phyloP scores from a whole-genome alignment of 495 filamentous ascomycete genomes.

The Extremus antarcticus region DNA sequence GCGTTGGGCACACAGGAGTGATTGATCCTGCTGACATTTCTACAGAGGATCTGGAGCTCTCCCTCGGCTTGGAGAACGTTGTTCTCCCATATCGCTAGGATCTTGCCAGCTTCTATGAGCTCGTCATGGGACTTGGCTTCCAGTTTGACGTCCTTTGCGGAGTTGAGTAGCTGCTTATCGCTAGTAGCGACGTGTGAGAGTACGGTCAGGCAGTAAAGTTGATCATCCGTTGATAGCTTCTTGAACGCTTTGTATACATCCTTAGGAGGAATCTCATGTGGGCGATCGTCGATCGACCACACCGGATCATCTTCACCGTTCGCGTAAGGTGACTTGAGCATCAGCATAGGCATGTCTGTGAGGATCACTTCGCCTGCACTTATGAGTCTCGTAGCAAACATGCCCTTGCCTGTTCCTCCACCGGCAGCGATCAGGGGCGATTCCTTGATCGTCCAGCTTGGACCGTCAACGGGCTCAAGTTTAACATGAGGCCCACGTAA shows the following conservation, averaged over 20 bases:
- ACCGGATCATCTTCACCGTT: not conserved
- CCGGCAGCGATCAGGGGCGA: not conserved
- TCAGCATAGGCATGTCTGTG: not conserved
- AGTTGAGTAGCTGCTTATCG: not conserved
- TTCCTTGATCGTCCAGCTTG: not conserved
- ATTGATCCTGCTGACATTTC: not conserved
- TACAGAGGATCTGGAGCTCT: not conserved
- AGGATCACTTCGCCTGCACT: not conserved
- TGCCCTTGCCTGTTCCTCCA: not conserved
- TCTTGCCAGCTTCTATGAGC: not conserved
- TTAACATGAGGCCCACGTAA: not conserved
- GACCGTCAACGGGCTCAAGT: not conserved
- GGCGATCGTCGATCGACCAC: not conserved
- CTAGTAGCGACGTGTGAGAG: too few species aligned
- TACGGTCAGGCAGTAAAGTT: too few species aligned
- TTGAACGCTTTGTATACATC: not conserved
- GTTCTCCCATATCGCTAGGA: not conserved
- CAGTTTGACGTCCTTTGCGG: not conserved
- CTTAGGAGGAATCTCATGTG: not conserved
- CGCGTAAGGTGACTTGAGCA: not conserved
- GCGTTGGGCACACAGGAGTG: not conserved
- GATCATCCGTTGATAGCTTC: too few species aligned
- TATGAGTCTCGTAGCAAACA: not conserved
- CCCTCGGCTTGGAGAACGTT: not conserved
- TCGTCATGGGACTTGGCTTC: too few species aligned